Percentiles rank a stretch among this genome's conserved stretches.
Conservation (phyloP, 2,329 filamentous ascomycete species). For the Emmonsia crescens region DNA sequence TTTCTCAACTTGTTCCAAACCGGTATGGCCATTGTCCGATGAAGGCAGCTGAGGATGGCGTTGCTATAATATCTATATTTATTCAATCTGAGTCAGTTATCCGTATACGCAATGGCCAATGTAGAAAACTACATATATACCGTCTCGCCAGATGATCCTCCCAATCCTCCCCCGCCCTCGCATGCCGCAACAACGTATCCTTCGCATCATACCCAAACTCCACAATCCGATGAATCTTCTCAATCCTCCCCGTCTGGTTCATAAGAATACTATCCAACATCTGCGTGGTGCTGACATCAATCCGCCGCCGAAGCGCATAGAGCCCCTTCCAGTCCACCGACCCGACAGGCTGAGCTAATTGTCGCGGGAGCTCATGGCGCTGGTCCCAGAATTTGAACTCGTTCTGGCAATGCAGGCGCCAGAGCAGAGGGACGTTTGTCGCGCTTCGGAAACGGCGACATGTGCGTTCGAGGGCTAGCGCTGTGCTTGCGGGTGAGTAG, state of each 20-base stretch:
- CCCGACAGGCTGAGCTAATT: conserved; percentile 43
- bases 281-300: conserved; percentile 42
- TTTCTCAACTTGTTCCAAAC: conserved; percentile 56
- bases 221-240: conserved; percentile 60
- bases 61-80: conserved; percentile 58
- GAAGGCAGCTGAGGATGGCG: conserved; percentile 64
- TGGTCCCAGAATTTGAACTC: conserved; percentile 67
- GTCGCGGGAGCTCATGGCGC: conserved; percentile 49
- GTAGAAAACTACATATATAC: background rate
- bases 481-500: conserved; percentile 43
- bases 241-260: conserved; percentile 59
- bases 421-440: conserved; percentile 62
- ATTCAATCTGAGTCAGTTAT: conserved; percentile 1
- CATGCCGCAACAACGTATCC: conserved; percentile 64
- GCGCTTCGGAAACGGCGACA: conserved; percentile 56
- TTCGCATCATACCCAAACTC: conserved; percentile 76
- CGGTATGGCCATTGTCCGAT: conserved; percentile 66
- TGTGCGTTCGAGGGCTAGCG: conserved; percentile 46
- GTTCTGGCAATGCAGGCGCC: conserved; percentile 62
- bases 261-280: conserved; percentile 58
- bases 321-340: conserved; percentile 64
- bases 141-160: conserved; percentile 63
- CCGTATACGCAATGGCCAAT: background rate
- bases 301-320: conserved; percentile 46
- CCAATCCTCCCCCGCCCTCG: conserved; percentile 45